These are phyloP conservation scores for Globisporangium viniferum DNA, from an alignment of 352 stramenopile species.

Conservation along the genomic window DNA sequence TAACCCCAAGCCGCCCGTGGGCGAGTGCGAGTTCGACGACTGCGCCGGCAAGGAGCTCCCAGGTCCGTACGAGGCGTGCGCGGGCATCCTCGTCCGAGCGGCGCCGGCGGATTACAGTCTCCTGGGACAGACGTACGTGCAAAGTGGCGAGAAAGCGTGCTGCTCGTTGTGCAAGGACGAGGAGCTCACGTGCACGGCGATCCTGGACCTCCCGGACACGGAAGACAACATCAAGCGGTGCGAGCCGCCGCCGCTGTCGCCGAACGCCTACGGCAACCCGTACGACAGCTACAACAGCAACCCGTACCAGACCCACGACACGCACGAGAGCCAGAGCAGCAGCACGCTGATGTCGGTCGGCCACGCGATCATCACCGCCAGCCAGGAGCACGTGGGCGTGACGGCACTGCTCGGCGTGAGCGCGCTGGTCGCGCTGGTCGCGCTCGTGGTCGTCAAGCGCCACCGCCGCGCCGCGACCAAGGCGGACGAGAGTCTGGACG, in stretches of 20 bases:
- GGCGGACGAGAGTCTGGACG: constrained; percentile 25
- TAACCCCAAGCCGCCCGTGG: constrained; percentile 19
- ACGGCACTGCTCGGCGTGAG: constrained; percentile 33
- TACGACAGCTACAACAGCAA: constrained; percentile 21
- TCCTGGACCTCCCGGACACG: constrained; percentile 38
- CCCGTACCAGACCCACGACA: constrained; percentile 5
- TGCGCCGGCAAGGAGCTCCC: constrained; percentile 26
- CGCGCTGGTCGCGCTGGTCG: constrained; percentile 44
- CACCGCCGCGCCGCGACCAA: constrained; percentile 23
- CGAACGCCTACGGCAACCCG: constrained; percentile 18
- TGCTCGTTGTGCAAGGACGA: constrained; percentile 37
- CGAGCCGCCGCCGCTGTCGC: constrained; percentile 20
- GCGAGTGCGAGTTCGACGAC: constrained; percentile 38
- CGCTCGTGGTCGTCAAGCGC: constrained; percentile 48
- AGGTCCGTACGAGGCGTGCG: constrained; percentile 50
- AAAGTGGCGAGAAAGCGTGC: constrained; percentile 31
- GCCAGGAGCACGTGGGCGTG: constrained; percentile 27
- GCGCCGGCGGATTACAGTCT: not conserved
- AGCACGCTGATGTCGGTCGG: constrained; percentile 25
- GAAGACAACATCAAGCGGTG: constrained; percentile 58
- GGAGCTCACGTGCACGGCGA: constrained; percentile 33
- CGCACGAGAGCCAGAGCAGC: constrained; percentile 5
- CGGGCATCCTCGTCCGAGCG: constrained; percentile 33
- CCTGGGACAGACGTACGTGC: constrained; percentile 21
- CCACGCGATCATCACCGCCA: constrained; percentile 17